phyloP scores from a whole-genome alignment of 371 early-diverging fungal species.

The Mortierella sp. region DNA sequence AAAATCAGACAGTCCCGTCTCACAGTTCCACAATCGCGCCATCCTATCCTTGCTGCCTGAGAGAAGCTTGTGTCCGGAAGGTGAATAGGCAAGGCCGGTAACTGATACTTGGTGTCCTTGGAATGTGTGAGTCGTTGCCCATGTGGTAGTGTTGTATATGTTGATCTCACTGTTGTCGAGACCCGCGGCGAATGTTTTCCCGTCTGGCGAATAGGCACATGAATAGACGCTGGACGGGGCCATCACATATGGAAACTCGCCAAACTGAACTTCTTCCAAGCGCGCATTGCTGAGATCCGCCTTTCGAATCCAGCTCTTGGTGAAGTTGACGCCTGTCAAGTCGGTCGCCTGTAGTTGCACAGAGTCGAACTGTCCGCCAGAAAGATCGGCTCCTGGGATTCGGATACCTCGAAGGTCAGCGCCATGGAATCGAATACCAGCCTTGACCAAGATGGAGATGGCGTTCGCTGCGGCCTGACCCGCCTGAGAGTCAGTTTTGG shows the following conservation, averaged over 20 bases:
- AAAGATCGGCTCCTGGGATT: conserved; percentile 1
- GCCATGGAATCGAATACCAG: background rate
- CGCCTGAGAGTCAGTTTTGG: background rate
- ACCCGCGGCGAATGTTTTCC: background rate
- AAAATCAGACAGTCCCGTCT: too few relatives aligned
- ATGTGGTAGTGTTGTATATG: background rate
- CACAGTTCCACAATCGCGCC: too few relatives aligned
- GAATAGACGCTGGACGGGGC: too few relatives aligned
- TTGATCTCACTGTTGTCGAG: background rate
- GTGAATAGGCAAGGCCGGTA: too few relatives aligned
- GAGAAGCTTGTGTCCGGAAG: too few relatives aligned
- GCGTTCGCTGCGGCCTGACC: background rate
- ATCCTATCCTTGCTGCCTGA: too few relatives aligned
- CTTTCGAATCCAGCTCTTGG: background rate
- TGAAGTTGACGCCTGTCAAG: background rate
- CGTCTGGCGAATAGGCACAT: conserved; percentile 1
- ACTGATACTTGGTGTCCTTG: too few relatives aligned
- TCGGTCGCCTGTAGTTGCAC: background rate
- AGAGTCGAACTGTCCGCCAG: background rate
- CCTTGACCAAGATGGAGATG: conserved; percentile 1
- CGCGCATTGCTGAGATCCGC: background rate
- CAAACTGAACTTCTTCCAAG: background rate
- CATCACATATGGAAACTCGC: background rate
- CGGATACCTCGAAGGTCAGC: background rate
- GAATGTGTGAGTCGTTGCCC: background rate